These are phyloP conservation scores for Zymoseptoria crescenta DNA, from an alignment of 2,329 filamentous ascomycete genomes.

Conservation along the genomic window DNA sequence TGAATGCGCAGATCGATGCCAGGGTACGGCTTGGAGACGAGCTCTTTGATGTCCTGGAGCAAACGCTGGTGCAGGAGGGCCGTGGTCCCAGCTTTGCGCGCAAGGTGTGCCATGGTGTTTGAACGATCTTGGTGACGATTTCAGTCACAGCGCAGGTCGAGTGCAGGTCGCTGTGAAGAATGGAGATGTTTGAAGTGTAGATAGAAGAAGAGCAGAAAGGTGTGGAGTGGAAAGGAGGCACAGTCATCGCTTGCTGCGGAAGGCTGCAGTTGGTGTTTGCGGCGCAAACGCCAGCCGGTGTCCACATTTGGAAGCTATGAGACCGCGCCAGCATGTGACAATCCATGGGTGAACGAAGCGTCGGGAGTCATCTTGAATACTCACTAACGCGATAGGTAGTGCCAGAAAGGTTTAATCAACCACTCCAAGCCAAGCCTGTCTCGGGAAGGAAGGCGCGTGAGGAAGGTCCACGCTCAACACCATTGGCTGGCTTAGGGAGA, in stretches of 20 bases:
- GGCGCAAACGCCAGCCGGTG: background rate
- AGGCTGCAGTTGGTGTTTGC: background rate
- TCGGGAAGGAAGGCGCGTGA: background rate
- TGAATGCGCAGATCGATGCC: slow-evolving; percentile 15
- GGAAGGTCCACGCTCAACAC: background rate
- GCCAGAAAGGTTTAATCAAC: background rate
- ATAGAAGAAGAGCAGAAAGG: background rate
- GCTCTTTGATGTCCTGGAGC: slow-evolving; percentile 16
- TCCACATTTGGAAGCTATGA: background rate
- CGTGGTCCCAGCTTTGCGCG: background rate
- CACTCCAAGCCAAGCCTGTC: background rate
- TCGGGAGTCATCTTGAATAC: background rate
- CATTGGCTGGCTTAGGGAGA: background rate
- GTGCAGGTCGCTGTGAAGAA: background rate
- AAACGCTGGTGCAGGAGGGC: slow-evolving; percentile 10
- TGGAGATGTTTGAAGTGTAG: background rate
- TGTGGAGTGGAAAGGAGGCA: background rate
- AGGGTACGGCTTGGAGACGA: slow-evolving; percentile 17
- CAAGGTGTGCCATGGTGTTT: background rate
- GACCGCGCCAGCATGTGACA: background rate
- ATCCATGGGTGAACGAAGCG: background rate
- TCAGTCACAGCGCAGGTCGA: too few relatives aligned
- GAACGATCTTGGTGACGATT: background rate
- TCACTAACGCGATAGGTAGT: background rate
- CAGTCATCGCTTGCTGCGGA: background rate